Conservation (phyloP, 805 yeast species). For the Wickerhamomyces bovis region DNA sequence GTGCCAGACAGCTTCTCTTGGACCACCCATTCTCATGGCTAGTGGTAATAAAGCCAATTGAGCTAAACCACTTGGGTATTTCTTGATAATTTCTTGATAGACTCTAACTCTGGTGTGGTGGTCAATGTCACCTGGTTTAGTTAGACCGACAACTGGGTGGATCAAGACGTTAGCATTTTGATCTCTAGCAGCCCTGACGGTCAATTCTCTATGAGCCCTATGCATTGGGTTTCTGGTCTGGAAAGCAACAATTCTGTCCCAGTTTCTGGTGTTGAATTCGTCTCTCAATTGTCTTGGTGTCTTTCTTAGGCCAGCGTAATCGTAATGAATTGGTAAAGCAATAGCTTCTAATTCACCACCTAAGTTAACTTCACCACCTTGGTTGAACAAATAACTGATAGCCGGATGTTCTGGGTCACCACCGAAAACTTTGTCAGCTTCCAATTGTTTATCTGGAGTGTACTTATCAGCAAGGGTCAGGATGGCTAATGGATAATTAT, state of each 20-base stretch:
- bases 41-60: constrained; percentile 80
- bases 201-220: constrained; percentile 93
- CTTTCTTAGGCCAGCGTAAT: constrained; percentile 79
- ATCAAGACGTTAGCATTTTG: constrained; percentile 81
- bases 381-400: constrained; percentile 59
- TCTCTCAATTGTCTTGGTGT: constrained; percentile 87
- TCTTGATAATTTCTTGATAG: constrained; percentile 84
- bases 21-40: constrained; percentile 99
- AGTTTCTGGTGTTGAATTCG: constrained; percentile 73
- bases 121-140: constrained; percentile 97
- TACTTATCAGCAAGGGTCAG: constrained; percentile 74
- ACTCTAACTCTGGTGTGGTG: constrained; percentile 97
- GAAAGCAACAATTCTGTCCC: constrained; percentile 92
- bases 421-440: constrained; percentile 84
- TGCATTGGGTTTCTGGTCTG: constrained; percentile 99
- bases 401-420: constrained; percentile 99
- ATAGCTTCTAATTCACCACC: constrained; percentile 89
- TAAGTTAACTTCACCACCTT: constrained; percentile 76
- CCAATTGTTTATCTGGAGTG: constrained; percentile 71
- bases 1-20: constrained; percentile 97
- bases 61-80: constrained; percentile 93
- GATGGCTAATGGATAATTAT: constrained; percentile 73
- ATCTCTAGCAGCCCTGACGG: constrained; percentile 94
- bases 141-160: constrained; percentile 95
- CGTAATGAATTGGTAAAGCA: constrained; percentile 81